phyloP scores from a whole-genome alignment of 1,139 yeast species.

The Lodderomyces parapsilosis region DNA sequence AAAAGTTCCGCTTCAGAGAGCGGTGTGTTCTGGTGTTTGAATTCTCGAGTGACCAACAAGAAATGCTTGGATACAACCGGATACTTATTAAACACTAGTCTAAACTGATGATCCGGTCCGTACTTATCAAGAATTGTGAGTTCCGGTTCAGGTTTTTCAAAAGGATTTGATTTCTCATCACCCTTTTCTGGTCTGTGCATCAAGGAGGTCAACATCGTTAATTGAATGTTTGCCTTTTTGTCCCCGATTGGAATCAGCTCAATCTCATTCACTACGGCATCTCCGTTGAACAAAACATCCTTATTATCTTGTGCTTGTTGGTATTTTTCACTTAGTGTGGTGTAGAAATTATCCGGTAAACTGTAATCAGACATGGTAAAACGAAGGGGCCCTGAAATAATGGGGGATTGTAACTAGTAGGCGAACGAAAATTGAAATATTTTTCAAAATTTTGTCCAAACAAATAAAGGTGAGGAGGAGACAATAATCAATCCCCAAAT shows the following conservation, averaged over 20 bases:
- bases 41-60: slow-evolving; percentile 71
- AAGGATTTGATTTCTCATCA: slow-evolving; percentile 57
- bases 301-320: slow-evolving; percentile 26
- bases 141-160: slow-evolving; percentile 75
- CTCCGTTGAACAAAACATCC: slow-evolving; percentile 33
- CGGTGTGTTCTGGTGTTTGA: slow-evolving; percentile 70
- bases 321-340: slow-evolving; percentile 23
- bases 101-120: slow-evolving; percentile 49
- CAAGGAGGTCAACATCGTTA: slow-evolving; percentile 41
- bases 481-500: too few species aligned
- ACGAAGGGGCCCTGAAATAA: too few species aligned
- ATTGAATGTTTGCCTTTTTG: slow-evolving; percentile 24
- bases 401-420: background rate
- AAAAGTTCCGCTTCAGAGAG: slow-evolving; percentile 65
- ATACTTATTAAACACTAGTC: slow-evolving; percentile 77
- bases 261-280: slow-evolving; percentile 23
- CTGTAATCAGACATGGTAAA: slow-evolving; percentile 11
- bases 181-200: slow-evolving; percentile 57
- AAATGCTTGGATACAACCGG: slow-evolving; percentile 82
- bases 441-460: too few species aligned
- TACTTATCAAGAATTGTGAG: slow-evolving; percentile 59
- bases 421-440: too few species aligned
- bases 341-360: slow-evolving; percentile 28
- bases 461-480: too few species aligned
- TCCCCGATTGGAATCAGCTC: slow-evolving; percentile 20